Evolutionary conservation across 2,329 filamentous ascomycete genomes (phyloP), one percentile per base, ranked within the genome.

Genomic region (Hypocrella siamensis): DNA sequence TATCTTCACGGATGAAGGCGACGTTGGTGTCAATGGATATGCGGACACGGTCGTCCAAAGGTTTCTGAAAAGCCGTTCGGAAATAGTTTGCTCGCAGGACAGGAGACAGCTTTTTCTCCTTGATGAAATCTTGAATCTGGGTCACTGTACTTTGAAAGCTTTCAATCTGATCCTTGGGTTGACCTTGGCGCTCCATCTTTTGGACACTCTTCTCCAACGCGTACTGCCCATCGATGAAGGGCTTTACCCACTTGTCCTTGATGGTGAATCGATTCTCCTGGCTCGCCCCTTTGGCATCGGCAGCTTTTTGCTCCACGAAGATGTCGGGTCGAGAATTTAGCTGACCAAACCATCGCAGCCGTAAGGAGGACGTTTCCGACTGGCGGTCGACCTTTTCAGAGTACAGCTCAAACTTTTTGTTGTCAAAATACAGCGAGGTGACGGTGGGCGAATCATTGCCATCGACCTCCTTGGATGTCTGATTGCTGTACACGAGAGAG

Each of bases 361-460:
- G 75, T 31, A 98, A 57, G 17, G 88, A 94, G 3, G 80, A 75
- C 6, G 84, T 82, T 46, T 85, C 75, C 1, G 73, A 65, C 37
- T 76, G 65, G 39, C 77, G 72, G 37, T 80, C 76, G 16, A 94
- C 75, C 58, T 96, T 96, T 45, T 79, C 71, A 11, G 72, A 73
- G 56, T 96, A 98, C 8, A 96, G 66, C 11, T 79, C 70, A 53
- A 98, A 96, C 41, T 77, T 75, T 26, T 73, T 65, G 50, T 77
- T 93, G 55, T 98, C 90, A 47, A 96, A 93, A 58, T 98, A 98
- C 25, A 98, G 73, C 17, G 88, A 94, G 12, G 86, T 96, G 42
- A 96, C 81, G 31, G 82, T 81, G 5, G 90, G 90, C 46, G 96
- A 88, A 41, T 85, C 72, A 38, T 70, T 74, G 28, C 75, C 74